Conservation (phyloP, 2,329 filamentous ascomycete species). For the Fusarium aywerte region DNA sequence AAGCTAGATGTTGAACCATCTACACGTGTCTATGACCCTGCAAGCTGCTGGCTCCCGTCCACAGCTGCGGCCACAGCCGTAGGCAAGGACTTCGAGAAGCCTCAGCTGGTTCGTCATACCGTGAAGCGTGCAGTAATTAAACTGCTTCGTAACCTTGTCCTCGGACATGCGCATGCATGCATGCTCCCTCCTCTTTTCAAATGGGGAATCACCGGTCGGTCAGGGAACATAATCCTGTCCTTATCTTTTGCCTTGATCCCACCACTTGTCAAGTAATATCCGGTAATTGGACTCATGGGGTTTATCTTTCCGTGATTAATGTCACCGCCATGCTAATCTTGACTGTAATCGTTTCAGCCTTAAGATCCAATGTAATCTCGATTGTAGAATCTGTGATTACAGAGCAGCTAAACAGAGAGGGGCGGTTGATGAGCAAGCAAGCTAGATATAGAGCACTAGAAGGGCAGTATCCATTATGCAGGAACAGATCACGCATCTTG, state of each 20-base stretch:
- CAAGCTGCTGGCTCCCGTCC: constrained; percentile 32
- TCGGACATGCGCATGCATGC: constrained; percentile 3
- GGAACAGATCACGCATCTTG: constrained; percentile 26
- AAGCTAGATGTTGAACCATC: constrained; percentile 10
- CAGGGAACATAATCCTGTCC: constrained; percentile 5
- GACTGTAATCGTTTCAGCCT: constrained; percentile 33
- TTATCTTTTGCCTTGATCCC: constrained; percentile 2
- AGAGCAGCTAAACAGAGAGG: constrained; percentile 1
- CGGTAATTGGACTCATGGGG: not conserved
- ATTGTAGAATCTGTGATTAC: constrained; percentile 24
- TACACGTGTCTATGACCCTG: constrained; percentile 31
- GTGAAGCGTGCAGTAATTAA: constrained; percentile 21
- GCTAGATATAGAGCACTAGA: constrained; percentile 3
- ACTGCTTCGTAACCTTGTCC: constrained; percentile 23
- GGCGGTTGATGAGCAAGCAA: constrained; percentile 8
- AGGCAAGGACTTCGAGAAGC: constrained; percentile 21
- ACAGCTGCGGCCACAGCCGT: constrained; percentile 28
- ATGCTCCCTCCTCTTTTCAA: constrained; percentile 6
- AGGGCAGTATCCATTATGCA: constrained; percentile 25
- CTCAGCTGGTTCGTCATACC: constrained; percentile 25
- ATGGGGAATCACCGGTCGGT: not conserved
- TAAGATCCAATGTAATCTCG: constrained; percentile 26
- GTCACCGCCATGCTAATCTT: constrained; percentile 7
- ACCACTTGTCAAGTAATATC: constrained; percentile 3
- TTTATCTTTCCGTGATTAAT: not conserved